Percentiles rank a stretch among this genome's conserved stretches.
These are phyloP conservation scores for Fusarium nematophilum DNA, from an alignment of 2,329 filamentous ascomycete genomes.

Conservation along the genomic window DNA sequence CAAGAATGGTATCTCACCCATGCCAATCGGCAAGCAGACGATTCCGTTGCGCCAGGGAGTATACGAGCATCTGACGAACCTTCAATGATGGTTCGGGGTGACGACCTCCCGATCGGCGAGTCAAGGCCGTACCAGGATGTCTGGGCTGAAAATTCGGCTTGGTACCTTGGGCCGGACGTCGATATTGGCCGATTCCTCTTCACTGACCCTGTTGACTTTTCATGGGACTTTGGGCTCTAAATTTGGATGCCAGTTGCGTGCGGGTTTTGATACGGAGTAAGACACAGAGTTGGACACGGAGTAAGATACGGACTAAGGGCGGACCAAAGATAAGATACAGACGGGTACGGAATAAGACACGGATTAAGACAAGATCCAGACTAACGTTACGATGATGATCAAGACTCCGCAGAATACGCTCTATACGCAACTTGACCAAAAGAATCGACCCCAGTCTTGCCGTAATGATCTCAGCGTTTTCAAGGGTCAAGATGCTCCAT, in stretches of 20 bases:
- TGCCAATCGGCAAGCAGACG: neutral
- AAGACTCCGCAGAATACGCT: too few species aligned
- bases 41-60: neutral
- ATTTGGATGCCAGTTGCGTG: neutral
- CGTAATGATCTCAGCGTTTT: too few species aligned
- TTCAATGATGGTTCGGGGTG: neutral
- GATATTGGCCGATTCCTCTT: conserved; percentile 32
- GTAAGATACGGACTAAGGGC: too few species aligned
- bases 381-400: neutral
- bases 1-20: conserved; percentile 36
- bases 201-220: conserved; percentile 28
- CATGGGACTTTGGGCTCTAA: neutral
- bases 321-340: neutral
- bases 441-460: too few species aligned
- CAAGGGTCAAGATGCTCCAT: too few species aligned
- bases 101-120: neutral
- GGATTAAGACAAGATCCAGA: conserved; percentile 12
- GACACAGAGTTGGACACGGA: neutral
- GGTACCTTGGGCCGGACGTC: conserved; percentile 15
- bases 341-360: conserved; percentile 20
- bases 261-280: neutral
- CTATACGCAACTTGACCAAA: too few species aligned
- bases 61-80: neutral
- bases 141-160: conserved; percentile 9
- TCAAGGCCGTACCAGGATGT: conserved; percentile 1